phyloP scores from a whole-genome alignment of 2,329 filamentous ascomycete genomes.

The Aspergillus fructus region DNA sequence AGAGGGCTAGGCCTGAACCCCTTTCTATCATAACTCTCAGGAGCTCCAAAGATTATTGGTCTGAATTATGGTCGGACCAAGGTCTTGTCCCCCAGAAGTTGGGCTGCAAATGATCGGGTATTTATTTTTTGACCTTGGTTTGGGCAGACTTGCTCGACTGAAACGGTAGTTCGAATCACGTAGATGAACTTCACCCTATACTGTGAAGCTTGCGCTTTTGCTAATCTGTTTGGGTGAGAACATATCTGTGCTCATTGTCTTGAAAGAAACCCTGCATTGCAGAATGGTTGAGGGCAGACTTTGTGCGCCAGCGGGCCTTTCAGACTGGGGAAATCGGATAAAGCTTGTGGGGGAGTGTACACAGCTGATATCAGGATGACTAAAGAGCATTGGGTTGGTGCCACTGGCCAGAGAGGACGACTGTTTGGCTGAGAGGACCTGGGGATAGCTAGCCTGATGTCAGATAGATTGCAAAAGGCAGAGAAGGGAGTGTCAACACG shows the following conservation, averaged over 20 bases:
- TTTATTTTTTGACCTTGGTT: not conserved
- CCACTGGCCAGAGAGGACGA: not conserved
- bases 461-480: not conserved
- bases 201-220: not conserved
- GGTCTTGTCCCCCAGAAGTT: not conserved
- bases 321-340: too few relatives aligned
- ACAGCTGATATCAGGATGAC: too few relatives aligned
- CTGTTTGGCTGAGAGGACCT: not conserved
- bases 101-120: not conserved
- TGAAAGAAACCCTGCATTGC: too few relatives aligned
- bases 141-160: not conserved
- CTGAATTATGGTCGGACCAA: too few relatives aligned
- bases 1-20: not conserved
- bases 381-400: not conserved
- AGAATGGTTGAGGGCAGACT: too few relatives aligned
- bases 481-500: not conserved
- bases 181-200: not conserved
- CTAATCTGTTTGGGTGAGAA: not conserved
- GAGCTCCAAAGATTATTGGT: too few relatives aligned
- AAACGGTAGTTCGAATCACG: not conserved
- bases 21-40: not conserved
- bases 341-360: too few relatives aligned
- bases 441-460: not conserved
- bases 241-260: too few relatives aligned
- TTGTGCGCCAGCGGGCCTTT: too few relatives aligned